phyloP scores from a whole-genome alignment of 2,329 filamentous ascomycete species.

The Aspergillus brunneoviolaceus region DNA sequence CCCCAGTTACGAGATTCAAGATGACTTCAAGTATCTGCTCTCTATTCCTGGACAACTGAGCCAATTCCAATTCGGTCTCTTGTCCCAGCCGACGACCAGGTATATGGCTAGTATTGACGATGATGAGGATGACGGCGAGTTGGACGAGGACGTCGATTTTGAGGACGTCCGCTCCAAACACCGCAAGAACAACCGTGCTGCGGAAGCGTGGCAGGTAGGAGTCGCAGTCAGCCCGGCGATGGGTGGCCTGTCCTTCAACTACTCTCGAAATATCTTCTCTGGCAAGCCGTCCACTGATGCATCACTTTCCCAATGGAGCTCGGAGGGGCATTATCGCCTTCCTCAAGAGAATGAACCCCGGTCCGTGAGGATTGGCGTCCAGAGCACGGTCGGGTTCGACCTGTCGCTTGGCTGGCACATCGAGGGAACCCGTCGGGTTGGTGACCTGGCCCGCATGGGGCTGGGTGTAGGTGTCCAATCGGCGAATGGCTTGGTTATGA shows the following conservation, averaged over 20 bases:
- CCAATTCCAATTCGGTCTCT: slow-evolving; percentile 36
- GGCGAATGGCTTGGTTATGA: slow-evolving; percentile 36
- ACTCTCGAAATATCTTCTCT: slow-evolving; percentile 41
- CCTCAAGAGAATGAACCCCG: slow-evolving; percentile 29
- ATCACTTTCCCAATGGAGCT: slow-evolving; percentile 41
- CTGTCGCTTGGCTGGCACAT: slow-evolving; percentile 36
- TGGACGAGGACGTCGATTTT: slow-evolving; percentile 20
- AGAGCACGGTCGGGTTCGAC: slow-evolving; percentile 26
- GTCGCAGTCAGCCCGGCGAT: slow-evolving; percentile 30
- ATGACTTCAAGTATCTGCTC: slow-evolving; percentile 22
- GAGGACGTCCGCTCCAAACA: slow-evolving; percentile 17
- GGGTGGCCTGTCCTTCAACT: slow-evolving; percentile 33
- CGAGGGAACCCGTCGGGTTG: slow-evolving; percentile 37
- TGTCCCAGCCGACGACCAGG: slow-evolving; percentile 27
- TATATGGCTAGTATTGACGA: slow-evolving; percentile 14
- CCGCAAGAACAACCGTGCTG: slow-evolving; percentile 22
- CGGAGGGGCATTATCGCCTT: slow-evolving; percentile 39
- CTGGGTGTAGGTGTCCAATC: slow-evolving; percentile 40
- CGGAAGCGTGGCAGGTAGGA: slow-evolving; percentile 36
- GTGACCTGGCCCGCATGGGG: slow-evolving; percentile 40
- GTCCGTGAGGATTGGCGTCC: slow-evolving; percentile 37
- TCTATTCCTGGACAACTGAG: slow-evolving; percentile 24
- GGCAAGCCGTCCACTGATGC: slow-evolving; percentile 32
- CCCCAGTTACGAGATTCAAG: slow-evolving; percentile 24
- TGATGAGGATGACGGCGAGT: slow-evolving; percentile 27